Evolutionary conservation across 129 eudicot species (phyloP).

Genomic region (sunflower (Helianthus annuus)): DNA sequence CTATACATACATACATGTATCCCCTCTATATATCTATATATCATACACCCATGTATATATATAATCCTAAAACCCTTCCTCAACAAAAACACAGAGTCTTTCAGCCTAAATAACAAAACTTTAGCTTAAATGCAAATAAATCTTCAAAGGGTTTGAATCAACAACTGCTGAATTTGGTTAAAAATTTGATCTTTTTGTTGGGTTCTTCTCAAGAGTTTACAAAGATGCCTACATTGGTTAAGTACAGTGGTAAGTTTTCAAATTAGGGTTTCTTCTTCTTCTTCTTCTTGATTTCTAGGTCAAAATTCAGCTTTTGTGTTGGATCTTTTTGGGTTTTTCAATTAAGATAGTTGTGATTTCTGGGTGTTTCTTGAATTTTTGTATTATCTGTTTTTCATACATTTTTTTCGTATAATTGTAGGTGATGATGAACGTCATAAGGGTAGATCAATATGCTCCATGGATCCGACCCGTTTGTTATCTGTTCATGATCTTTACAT

Average conservation of each 20-base stretch:
- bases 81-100: constrained; percentile 1
- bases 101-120: neutral
- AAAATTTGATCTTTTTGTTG: constrained; percentile 35
- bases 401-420: constrained; percentile 28
- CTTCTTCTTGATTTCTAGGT: neutral
- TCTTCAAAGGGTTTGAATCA: constrained; percentile 26
- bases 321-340: constrained; percentile 15
- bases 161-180: constrained; percentile 28
- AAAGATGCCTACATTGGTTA: constrained; percentile 81
- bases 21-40: constrained; percentile 5
- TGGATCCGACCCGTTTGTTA: constrained; percentile 48
- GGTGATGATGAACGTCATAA: constrained; percentile 58
- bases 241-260: constrained; percentile 74
- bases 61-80: constrained; percentile 13
- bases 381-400: neutral
- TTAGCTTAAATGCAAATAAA: constrained; percentile 40
- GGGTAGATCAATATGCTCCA: constrained; percentile 49
- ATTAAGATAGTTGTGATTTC: constrained; percentile 9
- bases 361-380: constrained; percentile 21
- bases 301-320: constrained; percentile 4
- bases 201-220: constrained; percentile 35
- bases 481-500: constrained; percentile 45
- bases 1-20: constrained; percentile 27
- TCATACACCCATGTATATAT: constrained; percentile 15
- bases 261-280: constrained; percentile 4